Percentiles rank a stretch among this genome's conserved stretches.
Evolutionary conservation across 148 eudicot species (phyloP).

Genomic region (Cornus florida): DNA sequence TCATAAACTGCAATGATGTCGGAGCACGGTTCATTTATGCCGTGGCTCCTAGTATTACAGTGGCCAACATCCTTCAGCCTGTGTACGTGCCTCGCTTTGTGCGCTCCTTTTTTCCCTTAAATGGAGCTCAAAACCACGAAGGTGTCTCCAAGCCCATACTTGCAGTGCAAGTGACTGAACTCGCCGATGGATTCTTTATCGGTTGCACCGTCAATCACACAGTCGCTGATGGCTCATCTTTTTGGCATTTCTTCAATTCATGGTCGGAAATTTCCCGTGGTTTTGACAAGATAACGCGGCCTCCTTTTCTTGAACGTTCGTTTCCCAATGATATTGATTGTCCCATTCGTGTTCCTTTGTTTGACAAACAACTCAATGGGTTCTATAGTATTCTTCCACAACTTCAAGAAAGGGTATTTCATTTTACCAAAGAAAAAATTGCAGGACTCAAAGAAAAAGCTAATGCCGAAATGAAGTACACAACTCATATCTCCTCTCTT

Average conservation of each 20-base stretch:
- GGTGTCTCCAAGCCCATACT: constrained; percentile 33
- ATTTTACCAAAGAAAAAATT: constrained; percentile 24
- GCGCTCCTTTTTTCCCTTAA: constrained; percentile 29
- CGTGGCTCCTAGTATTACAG: background rate
- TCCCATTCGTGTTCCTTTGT: constrained; percentile 12
- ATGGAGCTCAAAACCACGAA: constrained; percentile 16
- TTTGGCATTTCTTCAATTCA: constrained; percentile 38
- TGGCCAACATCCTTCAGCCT: constrained; percentile 26
- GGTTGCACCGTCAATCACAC: constrained; percentile 32
- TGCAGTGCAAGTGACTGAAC: constrained; percentile 40
- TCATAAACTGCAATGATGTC: constrained; percentile 30
- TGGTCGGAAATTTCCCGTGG: constrained; percentile 36
- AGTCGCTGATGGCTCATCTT: constrained; percentile 29
- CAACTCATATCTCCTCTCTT: constrained; percentile 26
- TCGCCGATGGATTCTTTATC: constrained; percentile 37
- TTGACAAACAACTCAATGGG: background rate
- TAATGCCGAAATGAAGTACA: constrained; percentile 19
- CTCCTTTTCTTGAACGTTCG: constrained; percentile 19
- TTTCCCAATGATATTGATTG: constrained; percentile 7
- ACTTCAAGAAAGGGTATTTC: constrained; percentile 23
- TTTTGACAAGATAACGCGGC: background rate
- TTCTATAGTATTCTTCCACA: constrained; percentile 7
- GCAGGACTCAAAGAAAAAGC: constrained; percentile 31
- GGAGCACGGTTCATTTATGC: constrained; percentile 34
- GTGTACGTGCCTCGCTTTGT: constrained; percentile 23